Conservation (phyloP, 2,329 filamentous ascomycete genomes). For the Stachybotrys chlorohalonatus region DNA sequence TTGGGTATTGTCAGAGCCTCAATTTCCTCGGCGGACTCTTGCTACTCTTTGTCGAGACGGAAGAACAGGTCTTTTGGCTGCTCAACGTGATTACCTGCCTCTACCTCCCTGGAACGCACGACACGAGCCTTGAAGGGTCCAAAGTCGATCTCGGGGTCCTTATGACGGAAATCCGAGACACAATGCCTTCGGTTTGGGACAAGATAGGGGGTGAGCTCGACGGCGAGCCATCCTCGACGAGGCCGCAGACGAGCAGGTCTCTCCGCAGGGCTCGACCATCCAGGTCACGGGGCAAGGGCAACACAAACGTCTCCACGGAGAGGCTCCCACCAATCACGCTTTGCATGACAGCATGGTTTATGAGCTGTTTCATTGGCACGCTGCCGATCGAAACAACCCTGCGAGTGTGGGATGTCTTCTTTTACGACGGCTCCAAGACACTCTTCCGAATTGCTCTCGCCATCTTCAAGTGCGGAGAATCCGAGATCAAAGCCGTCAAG, state of each 20-base stretch:
- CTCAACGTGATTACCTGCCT: slow-evolving; percentile 84
- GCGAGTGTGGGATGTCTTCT: slow-evolving; percentile 91
- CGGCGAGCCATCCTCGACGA: slow-evolving; percentile 25
- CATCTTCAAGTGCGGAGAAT: slow-evolving; percentile 82
- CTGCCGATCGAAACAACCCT: slow-evolving; percentile 86
- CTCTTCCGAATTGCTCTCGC: slow-evolving; percentile 86
- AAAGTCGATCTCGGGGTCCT: slow-evolving; percentile 92
- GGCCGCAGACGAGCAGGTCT: slow-evolving; percentile 23
- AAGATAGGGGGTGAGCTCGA: slow-evolving; percentile 79
- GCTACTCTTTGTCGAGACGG: slow-evolving; percentile 76
- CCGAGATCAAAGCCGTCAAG: slow-evolving; percentile 65
- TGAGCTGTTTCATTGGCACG: slow-evolving; percentile 92
- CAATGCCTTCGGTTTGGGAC: slow-evolving; percentile 73
- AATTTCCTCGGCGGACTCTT: slow-evolving; percentile 91
- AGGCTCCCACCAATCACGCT: slow-evolving; percentile 82
- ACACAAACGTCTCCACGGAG: slow-evolving; percentile 30
- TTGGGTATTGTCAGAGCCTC: slow-evolving; percentile 91
- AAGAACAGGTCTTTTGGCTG: slow-evolving; percentile 89
- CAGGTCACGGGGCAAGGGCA: slow-evolving; percentile 27
- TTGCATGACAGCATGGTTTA: slow-evolving; percentile 94
- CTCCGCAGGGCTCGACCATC: slow-evolving; percentile 27
- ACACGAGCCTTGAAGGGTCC: slow-evolving; percentile 79
- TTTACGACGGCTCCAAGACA: slow-evolving; percentile 90
- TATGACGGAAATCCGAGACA: slow-evolving; percentile 77
- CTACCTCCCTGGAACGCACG: slow-evolving; percentile 86